Evolutionary conservation across 2,329 filamentous ascomycete genomes (phyloP), one percentile per base, ranked within the genome.

Genomic region (Nannizzia gypsea): DNA sequence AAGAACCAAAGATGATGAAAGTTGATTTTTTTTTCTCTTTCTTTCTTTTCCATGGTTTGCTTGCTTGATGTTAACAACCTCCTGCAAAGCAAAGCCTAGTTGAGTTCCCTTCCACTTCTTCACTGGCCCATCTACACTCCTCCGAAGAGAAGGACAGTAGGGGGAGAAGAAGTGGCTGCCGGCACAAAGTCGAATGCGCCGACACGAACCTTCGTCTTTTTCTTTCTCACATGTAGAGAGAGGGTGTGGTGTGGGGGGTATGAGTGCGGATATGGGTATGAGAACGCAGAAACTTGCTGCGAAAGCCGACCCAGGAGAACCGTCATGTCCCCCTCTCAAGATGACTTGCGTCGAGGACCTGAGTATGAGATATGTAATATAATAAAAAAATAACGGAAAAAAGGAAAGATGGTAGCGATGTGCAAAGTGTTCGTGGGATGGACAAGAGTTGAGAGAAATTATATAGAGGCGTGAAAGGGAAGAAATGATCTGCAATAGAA

Each of bases 201-300:
- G 50, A 54, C 50, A 54, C 50, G 50, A 34, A 54, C 24, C 50
- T 54, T 54, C 50, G 50, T 54, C 50, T 54, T 54, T 54, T 26
- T 28, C 26, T 54, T 28, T 54, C 50, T 54, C 50, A 26, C 50
- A 34, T 26, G 28, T 54, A 26, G 50, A 36, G 31, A 36, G 31
- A 8, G 31, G 31, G 9, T 8, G 9, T 8, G 31, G 31, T 36
- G 31, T 36, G 31, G 31, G 31, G 31, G 31, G 9, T 36, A 36
- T 36, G 31, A 36, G 31, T 8, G 31, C 4, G 31, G 31, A 11
- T 36, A 36, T 11, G n/a, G n/a, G n/a, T n/a, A n/a, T n/a, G n/a
- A n/a, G 3, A 36, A 36, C 31, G 26, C 26, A 54, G 50, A 54
- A 20, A 26, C 50, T 31, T 17, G 50, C 50, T 54, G 50, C 26